Conservation (phyloP, 345 rosid species). For the Rubroshorea leprosula region DNA sequence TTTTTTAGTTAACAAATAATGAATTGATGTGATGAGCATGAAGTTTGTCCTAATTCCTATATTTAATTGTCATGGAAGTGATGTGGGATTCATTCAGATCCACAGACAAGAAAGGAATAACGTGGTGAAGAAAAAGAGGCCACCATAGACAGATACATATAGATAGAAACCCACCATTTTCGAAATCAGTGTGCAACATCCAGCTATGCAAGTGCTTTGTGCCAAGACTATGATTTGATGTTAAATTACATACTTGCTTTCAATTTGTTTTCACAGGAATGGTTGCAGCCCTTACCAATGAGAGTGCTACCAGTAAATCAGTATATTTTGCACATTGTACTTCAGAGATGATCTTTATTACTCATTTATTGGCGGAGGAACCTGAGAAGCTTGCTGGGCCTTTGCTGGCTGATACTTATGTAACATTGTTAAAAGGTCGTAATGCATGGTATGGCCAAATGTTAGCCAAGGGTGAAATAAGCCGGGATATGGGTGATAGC, state of each 20-base stretch:
- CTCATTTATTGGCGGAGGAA: slow-evolving; percentile 73
- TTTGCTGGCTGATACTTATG: slow-evolving; percentile 73
- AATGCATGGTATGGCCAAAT: slow-evolving; percentile 83
- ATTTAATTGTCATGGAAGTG: neutral
- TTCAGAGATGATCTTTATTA: slow-evolving; percentile 81
- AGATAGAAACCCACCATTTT: too few relatives aligned
- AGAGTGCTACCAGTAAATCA: slow-evolving; percentile 83
- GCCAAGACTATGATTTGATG: too few relatives aligned
- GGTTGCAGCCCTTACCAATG: slow-evolving; percentile 75
- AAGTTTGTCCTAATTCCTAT: neutral
- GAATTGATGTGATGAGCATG: too few relatives aligned
- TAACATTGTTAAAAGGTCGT: slow-evolving; percentile 78
- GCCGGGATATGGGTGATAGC: slow-evolving; percentile 75
- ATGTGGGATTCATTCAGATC: too few relatives aligned
- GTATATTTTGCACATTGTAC: slow-evolving; percentile 85
- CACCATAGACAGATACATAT: too few relatives aligned
- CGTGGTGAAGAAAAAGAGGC: too few relatives aligned
- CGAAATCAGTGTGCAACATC: too few relatives aligned
- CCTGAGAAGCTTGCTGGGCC: slow-evolving; percentile 90
- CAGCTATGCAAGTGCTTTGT: too few relatives aligned
- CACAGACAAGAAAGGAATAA: too few relatives aligned
- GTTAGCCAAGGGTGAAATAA: slow-evolving; percentile 72
- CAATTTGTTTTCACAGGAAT: slow-evolving; percentile 40
- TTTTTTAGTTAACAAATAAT: too few relatives aligned
- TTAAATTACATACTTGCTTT: too few relatives aligned